Conservation (phyloP, 352 stramenopile genomes). For the Phytopythium oedochilum region DNA sequence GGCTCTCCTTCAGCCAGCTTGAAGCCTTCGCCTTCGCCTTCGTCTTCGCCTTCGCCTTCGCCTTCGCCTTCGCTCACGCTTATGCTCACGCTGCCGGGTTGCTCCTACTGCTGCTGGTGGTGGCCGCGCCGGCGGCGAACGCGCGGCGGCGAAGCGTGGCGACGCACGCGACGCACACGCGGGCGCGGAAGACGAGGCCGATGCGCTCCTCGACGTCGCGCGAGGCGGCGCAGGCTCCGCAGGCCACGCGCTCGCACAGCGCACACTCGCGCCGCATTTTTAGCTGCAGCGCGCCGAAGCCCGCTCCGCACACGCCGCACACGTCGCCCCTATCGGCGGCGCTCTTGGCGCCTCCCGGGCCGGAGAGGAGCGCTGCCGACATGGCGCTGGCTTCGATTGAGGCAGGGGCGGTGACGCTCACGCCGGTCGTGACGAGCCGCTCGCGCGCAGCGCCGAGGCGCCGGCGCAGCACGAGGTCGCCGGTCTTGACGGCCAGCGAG, state of each 20-base stretch:
- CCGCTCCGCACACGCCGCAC: slow-evolving; percentile 6
- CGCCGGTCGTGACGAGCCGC: not conserved
- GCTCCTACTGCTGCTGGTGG: not conserved
- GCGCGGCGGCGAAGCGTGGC: not conserved
- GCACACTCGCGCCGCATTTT: slow-evolving; percentile 9
- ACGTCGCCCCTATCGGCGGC: not conserved
- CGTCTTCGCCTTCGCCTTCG: not conserved
- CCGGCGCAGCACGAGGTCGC: slow-evolving; percentile 13
- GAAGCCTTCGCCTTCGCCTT: too few species aligned
- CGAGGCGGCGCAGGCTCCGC: slow-evolving; percentile 2
- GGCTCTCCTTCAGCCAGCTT: too few species aligned
- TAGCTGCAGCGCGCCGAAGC: slow-evolving; percentile 7
- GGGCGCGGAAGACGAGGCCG: slow-evolving; percentile 5
- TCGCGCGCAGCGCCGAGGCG: slow-evolving; percentile 8
- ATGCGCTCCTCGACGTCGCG: slow-evolving; percentile 9
- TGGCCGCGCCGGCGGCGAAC: slow-evolving; percentile 3
- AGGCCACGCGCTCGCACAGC: slow-evolving; percentile 4
- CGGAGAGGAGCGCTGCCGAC: not conserved
- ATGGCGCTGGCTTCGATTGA: not conserved
- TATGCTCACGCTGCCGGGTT: not conserved
- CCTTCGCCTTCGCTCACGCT: too few species aligned
- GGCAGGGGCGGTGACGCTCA: not conserved
- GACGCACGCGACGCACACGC: slow-evolving; percentile 7
- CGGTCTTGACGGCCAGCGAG: slow-evolving; percentile 8
- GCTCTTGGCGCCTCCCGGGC: not conserved